phyloP scores from a whole-genome alignment of 108 stramenopile genomes.

The Epipyxis sp. region DNA sequence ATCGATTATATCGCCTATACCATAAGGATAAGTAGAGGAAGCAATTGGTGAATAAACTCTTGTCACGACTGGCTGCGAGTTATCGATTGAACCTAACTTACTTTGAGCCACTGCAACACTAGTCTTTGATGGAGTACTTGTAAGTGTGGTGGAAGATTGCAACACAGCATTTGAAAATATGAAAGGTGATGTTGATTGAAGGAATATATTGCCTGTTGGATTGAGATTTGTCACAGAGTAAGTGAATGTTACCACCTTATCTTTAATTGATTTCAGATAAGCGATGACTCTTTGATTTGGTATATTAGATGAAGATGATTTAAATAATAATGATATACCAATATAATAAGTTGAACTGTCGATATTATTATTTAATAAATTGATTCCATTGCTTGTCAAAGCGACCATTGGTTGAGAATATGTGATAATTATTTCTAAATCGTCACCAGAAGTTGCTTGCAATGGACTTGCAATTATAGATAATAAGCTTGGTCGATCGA shows the following conservation, averaged over 20 bases:
- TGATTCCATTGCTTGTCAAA: not conserved
- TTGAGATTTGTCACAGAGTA: not conserved
- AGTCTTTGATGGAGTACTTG: not conserved
- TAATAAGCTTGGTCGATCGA: not conserved
- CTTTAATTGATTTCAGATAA: not conserved
- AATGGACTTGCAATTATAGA: not conserved
- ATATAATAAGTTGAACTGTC: not conserved
- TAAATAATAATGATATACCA: no score
- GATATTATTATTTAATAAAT: not conserved
- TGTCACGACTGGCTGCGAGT: not conserved
- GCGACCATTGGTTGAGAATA: not conserved
- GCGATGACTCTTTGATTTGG: no score
- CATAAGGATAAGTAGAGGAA: not conserved
- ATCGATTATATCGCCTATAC: conserved; percentile 11
- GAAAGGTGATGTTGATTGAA: not conserved
- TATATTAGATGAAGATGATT: no score
- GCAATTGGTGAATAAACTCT: not conserved
- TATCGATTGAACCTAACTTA: not conserved
- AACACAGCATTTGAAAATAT: not conserved
- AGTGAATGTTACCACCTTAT: not conserved
- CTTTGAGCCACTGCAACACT: not conserved
- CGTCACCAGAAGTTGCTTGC: conserved; percentile 1
- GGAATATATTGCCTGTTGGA: not conserved
- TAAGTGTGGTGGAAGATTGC: not conserved
- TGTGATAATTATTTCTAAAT: not conserved